Evolutionary conservation across 257 asterid genomes (phyloP), one percentile per base, ranked within the genome.

Genomic region (Henckelia pumila): DNA sequence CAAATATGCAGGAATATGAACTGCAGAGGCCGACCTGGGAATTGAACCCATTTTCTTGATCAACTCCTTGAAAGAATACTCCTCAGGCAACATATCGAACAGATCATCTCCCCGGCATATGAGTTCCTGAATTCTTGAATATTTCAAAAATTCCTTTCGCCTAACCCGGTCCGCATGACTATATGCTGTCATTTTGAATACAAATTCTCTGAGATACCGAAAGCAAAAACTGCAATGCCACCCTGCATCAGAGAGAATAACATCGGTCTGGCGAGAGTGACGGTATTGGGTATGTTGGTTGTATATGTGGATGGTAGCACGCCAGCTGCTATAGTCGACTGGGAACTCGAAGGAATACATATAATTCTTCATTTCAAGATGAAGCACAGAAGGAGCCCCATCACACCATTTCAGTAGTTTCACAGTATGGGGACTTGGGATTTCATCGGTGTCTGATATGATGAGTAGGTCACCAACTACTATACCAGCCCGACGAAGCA

Each of bases 191-290:
- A 87, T 87, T 68, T 87, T 87, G 68, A 87, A 83, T 8, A 71
- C 92, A 62, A 87, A 87, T 14, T 87, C 95, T 10, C 50, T 72
- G 64, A 87, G 75, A 67, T 72, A 25, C 29, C 86, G 75, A 58
- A 87, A 87, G 76, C 98, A 93, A 70, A 92, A 88, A 91, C 97
- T 89, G 69, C 97, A 89, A 53, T 92, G 97, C 96, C 97, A 93
- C 1, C 98, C 99, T 3, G 98, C 86, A 75, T 93, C 98, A 0
- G 98, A 84, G 14, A 88, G 85, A 61, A 90, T 83, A 21, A 71
- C 3, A 64, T 88, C 84, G 1, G 90, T 68, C 65, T 82, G 95
- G 20, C 95, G 85, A 0, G 95, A 85, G 75, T 93, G 97, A 4
- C 88, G 76, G 21, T 93, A 93, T 10, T 70, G 80, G 1, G 96